Conservation (phyloP, 2,329 filamentous ascomycete genomes). For the Pyricularia sp. region DNA sequence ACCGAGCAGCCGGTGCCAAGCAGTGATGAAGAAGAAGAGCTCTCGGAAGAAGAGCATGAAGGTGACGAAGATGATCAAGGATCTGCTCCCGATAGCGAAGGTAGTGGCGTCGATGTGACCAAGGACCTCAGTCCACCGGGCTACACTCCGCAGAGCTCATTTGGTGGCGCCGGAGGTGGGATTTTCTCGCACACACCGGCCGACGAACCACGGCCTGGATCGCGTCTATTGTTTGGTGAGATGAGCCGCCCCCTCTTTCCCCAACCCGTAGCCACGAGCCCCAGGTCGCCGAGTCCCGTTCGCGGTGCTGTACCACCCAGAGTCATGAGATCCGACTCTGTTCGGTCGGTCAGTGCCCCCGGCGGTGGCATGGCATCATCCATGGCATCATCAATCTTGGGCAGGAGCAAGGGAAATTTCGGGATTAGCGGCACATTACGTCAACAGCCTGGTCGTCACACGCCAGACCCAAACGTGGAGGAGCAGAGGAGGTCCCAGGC, state of each 20-base stretch:
- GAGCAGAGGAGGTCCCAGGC: constrained; percentile 39
- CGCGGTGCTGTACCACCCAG: constrained; percentile 39
- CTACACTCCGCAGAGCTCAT: constrained; percentile 46
- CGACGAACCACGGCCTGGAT: constrained; percentile 13
- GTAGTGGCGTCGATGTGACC: constrained; percentile 52
- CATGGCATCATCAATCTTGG: constrained; percentile 41
- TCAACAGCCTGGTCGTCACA: constrained; percentile 26
- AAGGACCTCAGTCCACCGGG: constrained; percentile 47
- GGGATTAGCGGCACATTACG: constrained; percentile 9
- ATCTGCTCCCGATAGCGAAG: constrained; percentile 34
- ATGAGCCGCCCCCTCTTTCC: constrained; percentile 39
- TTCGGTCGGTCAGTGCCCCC: constrained; percentile 47
- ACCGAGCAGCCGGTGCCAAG: constrained; percentile 8
- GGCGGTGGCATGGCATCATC: constrained; percentile 37
- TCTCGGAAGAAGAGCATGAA: constrained; percentile 11
- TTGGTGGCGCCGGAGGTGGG: constrained; percentile 33
- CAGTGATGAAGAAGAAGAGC: constrained; percentile 24
- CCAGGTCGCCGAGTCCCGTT: constrained; percentile 61
- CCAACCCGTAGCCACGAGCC: constrained; percentile 41
- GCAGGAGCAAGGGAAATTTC: constrained; percentile 16
- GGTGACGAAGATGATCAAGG: constrained; percentile 28
- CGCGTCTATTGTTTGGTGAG: constrained; percentile 36
- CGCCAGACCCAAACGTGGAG: constrained; percentile 29
- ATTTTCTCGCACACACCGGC: constrained; percentile 33
- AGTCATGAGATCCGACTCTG: constrained; percentile 33